Base-by-base conservation (phyloP, 2,329 filamentous ascomycete genomes). In the Ceratocystis alfenasii region DNA sequence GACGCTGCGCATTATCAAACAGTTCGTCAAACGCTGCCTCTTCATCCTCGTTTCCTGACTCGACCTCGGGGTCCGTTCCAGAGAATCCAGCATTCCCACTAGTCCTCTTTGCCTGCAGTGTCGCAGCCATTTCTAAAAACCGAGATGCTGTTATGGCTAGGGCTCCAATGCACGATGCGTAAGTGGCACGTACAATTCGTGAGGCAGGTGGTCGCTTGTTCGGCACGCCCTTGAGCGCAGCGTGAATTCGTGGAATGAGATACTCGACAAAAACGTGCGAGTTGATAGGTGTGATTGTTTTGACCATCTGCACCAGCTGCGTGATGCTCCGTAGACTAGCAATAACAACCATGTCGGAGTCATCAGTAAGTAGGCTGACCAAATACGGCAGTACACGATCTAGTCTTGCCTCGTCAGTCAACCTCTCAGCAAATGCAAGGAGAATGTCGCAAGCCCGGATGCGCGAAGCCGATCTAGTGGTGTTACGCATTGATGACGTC, bases 391-490 rank as follows among this genome's bases (percentile, higher is more conserved):
- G 78, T 28, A 97, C 88, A 62, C 94, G 85, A 74, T 99, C 95
- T 62, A 99, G 79, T 74, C 96, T 97, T 2, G 92, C 92, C 76
- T 99, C 94, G 73, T 99, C 95, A 0, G 93, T 95, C 28, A 97
- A 76, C 67, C 89, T 83, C 75, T 97, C 92, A 0, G 92, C 86
- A 74, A 99, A 96, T 1, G 93, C 93, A 62, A 99, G 78, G 61
- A 99, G 80, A 50, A 99, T 81, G 74, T 99, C 94, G 72, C 94
- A 95, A 1, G 90, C 94, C 70, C 90, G 86, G 53, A 96, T 81
- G 70, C 90, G 87, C 30, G 93, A 90, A n/a, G 90, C 87, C 2
- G 92, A 85, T 70, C 93, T 87, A 4, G 91, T 90, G 15, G 93
- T 96, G 68, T 92, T 96, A 68, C 94, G 84, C 70, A 99, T 76